phyloP scores from a whole-genome alignment of 1,139 yeast genomes.

The Debaryomyces robertsiae region DNA sequence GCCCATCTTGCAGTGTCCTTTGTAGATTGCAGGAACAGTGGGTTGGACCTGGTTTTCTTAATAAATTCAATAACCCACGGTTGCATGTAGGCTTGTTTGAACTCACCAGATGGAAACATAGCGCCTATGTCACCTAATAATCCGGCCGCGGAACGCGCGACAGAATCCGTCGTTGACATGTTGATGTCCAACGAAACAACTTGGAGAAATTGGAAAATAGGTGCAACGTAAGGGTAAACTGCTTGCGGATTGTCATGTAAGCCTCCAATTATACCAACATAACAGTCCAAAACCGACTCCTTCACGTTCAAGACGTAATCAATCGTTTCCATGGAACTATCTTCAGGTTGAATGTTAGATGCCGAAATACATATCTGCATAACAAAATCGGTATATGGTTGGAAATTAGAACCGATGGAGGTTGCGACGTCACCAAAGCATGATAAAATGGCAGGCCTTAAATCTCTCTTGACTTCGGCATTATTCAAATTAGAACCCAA shows the following conservation, averaged over 20 bases:
- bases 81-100: conserved; percentile 64
- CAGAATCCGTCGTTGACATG: conserved; percentile 61
- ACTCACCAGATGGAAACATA: conserved; percentile 76
- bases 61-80: conserved; percentile 81
- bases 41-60: conserved; percentile 69
- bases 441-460: conserved; percentile 87
- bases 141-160: conserved; percentile 81
- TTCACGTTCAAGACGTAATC: conserved; percentile 74
- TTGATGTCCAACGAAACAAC: conserved; percentile 61
- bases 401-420: conserved; percentile 74
- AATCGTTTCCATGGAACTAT: conserved; percentile 68
- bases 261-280: conserved; percentile 93
- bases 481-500: conserved; percentile 73
- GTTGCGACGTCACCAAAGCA: conserved; percentile 97
- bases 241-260: conserved; percentile 68
- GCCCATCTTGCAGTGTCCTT: conserved; percentile 97
- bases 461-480: conserved; percentile 69
- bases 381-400: conserved; percentile 75
- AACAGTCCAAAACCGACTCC: conserved; percentile 90
- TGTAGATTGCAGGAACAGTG: conserved; percentile 62
- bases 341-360: conserved; percentile 53
- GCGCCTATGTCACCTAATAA: conserved; percentile 90
- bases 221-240: conserved; percentile 63
- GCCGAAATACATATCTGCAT: conserved; percentile 71
- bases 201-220: conserved; percentile 71